A percentile compares a stretch with the other conserved stretches of the same genome.
Evolutionary conservation across 345 rosid genomes (phyloP).

Genomic region (Salix arbutifolia): DNA sequence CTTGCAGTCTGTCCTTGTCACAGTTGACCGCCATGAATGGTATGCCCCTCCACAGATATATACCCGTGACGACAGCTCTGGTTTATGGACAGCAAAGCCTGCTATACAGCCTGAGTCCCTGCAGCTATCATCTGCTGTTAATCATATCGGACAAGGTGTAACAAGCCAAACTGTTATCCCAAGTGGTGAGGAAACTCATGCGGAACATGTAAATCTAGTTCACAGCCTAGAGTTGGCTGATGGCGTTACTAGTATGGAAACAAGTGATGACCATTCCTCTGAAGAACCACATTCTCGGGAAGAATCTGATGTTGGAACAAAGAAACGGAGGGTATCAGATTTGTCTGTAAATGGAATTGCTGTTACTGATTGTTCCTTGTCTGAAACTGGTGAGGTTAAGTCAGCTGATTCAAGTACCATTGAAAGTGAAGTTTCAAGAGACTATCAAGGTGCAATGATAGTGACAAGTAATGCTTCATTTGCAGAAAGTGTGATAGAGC

Average conservation of each 20-base stretch:
- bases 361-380: constrained; percentile 38
- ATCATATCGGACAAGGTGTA: constrained; percentile 25
- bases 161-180: constrained; percentile 21
- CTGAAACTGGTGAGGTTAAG: constrained; percentile 44
- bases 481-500: constrained; percentile 85
- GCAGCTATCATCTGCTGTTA: constrained; percentile 32
- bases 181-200: constrained; percentile 36
- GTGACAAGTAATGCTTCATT: constrained; percentile 58
- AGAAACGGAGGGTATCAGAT: constrained; percentile 65
- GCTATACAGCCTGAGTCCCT: constrained; percentile 42
- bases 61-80: constrained; percentile 81
- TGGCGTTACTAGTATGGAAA: constrained; percentile 56
- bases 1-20: constrained; percentile 81
- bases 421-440: constrained; percentile 44
- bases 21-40: constrained; percentile 96
- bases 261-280: constrained; percentile 56
- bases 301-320: constrained; percentile 57
- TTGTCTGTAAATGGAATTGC: constrained; percentile 37
- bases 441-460: constrained; percentile 43
- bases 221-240: constrained; percentile 45
- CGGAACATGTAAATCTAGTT: constrained; percentile 45
- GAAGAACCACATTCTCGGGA: constrained; percentile 40
- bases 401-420: constrained; percentile 39
- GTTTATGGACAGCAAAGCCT: constrained; percentile 74
- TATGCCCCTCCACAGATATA: constrained; percentile 85